These are phyloP conservation scores for Rosa chinensis DNA, from an alignment of 306 rosid species.

Conservation along the genomic window DNA sequence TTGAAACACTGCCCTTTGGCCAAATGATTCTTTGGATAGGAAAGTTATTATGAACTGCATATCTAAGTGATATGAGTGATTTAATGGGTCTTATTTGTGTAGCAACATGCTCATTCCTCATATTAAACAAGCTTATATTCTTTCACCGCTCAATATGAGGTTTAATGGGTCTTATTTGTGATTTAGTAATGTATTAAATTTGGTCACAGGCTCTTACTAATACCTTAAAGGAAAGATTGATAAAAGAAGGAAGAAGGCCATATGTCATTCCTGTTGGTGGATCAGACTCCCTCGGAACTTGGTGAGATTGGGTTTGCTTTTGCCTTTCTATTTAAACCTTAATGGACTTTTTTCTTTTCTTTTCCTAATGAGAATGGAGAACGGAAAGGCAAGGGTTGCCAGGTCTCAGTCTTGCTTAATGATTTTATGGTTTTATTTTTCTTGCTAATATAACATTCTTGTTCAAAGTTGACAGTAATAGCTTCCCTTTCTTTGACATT, in stretches of 20 bases:
- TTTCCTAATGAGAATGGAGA: not conserved
- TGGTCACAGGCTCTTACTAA: conserved; percentile 59
- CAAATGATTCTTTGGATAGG: not conserved
- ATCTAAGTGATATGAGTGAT: not conserved
- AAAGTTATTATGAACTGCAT: not conserved
- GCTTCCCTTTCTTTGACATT: conserved; percentile 12
- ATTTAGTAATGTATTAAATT: conserved; percentile 7
- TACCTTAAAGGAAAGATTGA: conserved; percentile 63
- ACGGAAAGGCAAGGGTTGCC: not conserved
- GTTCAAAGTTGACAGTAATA: not conserved
- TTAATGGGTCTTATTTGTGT: not conserved
- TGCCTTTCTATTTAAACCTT: conserved; percentile 11
- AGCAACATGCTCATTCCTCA: not conserved
- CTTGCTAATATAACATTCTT: not conserved
- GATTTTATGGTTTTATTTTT: not conserved
- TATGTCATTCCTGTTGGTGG: conserved; percentile 94
- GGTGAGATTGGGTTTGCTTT: conserved; percentile 48
- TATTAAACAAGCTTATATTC: not conserved
- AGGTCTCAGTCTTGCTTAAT: not conserved
- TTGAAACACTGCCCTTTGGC: not conserved
- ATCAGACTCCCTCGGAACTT: conserved; percentile 86
- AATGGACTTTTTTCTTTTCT: too few relatives aligned
- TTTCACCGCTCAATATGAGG: not conserved
- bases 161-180: too few relatives aligned
- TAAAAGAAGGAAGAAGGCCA: conserved; percentile 84